These are phyloP conservation scores for Tetracladium maxilliforme DNA, from an alignment of 2,329 filamentous ascomycete species.

Conservation along the genomic window DNA sequence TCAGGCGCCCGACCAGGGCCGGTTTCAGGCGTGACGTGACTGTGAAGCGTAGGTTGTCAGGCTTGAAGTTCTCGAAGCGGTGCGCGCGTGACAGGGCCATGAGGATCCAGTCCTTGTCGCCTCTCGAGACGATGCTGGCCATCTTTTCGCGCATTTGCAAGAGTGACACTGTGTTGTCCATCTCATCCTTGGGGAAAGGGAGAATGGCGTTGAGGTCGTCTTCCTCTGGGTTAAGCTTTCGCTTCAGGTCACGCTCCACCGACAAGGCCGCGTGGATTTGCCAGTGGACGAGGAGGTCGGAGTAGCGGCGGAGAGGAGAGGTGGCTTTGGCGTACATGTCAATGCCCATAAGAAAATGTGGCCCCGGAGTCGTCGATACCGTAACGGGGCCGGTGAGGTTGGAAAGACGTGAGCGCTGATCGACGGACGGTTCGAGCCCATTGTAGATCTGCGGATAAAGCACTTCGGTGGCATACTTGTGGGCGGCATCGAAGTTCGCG, in stretches of 20 bases:
- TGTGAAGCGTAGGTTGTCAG: conserved; percentile 30
- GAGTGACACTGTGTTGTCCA: conserved; percentile 11
- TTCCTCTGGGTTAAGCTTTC: conserved; percentile 18
- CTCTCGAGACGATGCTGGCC: conserved; percentile 3
- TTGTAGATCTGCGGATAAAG: conserved; percentile 23
- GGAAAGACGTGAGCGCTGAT: too few relatives aligned
- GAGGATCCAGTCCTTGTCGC: conserved; percentile 35
- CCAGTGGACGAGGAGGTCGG: conserved; percentile 50
- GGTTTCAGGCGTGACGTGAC: conserved; percentile 21
- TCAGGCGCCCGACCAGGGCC: conserved; percentile 17
- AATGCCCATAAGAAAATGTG: conserved; percentile 41
- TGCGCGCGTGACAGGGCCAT: conserved; percentile 47
- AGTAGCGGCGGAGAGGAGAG: conserved; percentile 49
- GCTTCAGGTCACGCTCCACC: conserved; percentile 22
- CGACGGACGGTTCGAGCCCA: too few relatives aligned
- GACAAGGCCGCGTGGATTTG: conserved; percentile 45
- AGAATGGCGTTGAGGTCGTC: conserved; percentile 11
- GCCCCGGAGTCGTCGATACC: conserved; percentile 34
- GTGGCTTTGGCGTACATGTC: conserved; percentile 49
- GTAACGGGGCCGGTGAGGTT: conserved; percentile 32
- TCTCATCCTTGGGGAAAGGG: conserved; percentile 11
- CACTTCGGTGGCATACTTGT: conserved; percentile 19
- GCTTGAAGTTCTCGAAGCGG: conserved; percentile 28
- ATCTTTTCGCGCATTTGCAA: conserved; percentile 11
- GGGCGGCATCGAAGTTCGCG: conserved; percentile 20